A percentile compares a stretch with the other conserved stretches of the same genome.
These are phyloP conservation scores for Stramenopiles sp. DNA, from an alignment of 352 stramenopile genomes.

Conservation along the genomic window DNA sequence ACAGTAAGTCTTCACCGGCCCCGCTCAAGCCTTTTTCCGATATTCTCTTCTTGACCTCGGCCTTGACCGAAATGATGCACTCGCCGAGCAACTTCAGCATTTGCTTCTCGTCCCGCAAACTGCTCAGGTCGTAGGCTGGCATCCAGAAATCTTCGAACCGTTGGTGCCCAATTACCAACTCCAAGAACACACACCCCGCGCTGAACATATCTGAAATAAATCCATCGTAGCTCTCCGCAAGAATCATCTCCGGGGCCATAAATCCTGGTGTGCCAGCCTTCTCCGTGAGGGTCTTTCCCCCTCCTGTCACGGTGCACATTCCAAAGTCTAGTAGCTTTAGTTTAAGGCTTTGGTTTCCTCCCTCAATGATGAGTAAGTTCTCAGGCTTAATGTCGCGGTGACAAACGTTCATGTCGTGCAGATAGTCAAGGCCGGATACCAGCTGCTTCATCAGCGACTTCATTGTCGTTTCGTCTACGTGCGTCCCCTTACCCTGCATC, in stretches of 20 bases:
- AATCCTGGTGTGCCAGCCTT: neutral
- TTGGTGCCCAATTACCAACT: slow-evolving; percentile 6
- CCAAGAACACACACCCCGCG: neutral
- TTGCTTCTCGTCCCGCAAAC: neutral
- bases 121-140: neutral
- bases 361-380: neutral
- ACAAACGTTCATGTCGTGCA: neutral
- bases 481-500: neutral
- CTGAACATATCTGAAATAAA: neutral
- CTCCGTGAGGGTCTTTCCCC: neutral
- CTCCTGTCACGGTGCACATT: neutral
- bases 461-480: neutral
- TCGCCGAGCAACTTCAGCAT: too few species aligned
- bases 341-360: too few species aligned
- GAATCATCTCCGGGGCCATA: slow-evolving; percentile 8
- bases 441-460: slow-evolving; percentile 3
- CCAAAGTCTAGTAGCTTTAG: neutral
- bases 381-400: slow-evolving; percentile 10
- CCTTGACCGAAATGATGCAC: too few species aligned
- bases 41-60: too few species aligned
- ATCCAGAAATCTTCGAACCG: neutral
- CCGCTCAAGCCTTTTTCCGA: too few species aligned
- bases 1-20: too few species aligned
- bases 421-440: neutral
- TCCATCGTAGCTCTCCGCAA: neutral